phyloP scores from a whole-genome alignment of 495 filamentous ascomycete species.

The Penicillium ochrochloron region DNA sequence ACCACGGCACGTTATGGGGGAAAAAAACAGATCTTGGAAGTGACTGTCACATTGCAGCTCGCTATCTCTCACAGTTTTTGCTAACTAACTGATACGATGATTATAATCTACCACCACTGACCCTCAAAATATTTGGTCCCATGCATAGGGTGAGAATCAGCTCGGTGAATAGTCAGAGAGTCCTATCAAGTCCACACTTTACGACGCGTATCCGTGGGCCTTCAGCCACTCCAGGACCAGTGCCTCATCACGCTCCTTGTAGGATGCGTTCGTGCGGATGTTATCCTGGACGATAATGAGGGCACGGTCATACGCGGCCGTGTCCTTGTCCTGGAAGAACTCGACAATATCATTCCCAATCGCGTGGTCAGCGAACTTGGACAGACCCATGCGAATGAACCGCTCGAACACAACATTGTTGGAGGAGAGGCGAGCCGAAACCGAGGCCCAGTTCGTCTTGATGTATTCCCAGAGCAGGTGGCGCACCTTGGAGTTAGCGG shows the following conservation, averaged over 20 bases:
- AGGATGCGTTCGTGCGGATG: constrained; percentile 75
- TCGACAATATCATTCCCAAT: constrained; percentile 74
- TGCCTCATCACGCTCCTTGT: constrained; percentile 72
- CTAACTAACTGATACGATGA: not conserved
- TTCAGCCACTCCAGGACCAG: constrained; percentile 72
- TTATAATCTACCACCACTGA: not conserved
- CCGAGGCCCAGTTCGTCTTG: constrained; percentile 73
- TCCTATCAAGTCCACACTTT: constrained; percentile 7
- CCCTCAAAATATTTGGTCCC: not conserved
- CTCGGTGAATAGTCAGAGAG: not conserved
- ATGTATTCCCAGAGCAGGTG: constrained; percentile 81
- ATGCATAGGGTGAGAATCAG: not conserved
- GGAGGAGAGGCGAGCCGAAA: constrained; percentile 68
- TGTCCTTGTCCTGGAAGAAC: constrained; percentile 86
- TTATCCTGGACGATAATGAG: constrained; percentile 80
- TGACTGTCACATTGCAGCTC: not conserved
- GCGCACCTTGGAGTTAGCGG: constrained; percentile 70
- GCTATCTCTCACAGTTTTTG: constrained; percentile 3
- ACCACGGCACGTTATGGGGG: not conserved
- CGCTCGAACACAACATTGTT: constrained; percentile 89
- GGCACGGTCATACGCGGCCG: constrained; percentile 76
- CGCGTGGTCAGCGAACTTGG: constrained; percentile 72
- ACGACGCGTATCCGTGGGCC: constrained; percentile 62
- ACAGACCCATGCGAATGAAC: constrained; percentile 76
- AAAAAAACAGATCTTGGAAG: not conserved